Evolutionary conservation across 192 early-diverging fungal genomes (phyloP), one percentile per base, ranked within the genome.

Genomic region (Oehlia diaphana): DNA sequence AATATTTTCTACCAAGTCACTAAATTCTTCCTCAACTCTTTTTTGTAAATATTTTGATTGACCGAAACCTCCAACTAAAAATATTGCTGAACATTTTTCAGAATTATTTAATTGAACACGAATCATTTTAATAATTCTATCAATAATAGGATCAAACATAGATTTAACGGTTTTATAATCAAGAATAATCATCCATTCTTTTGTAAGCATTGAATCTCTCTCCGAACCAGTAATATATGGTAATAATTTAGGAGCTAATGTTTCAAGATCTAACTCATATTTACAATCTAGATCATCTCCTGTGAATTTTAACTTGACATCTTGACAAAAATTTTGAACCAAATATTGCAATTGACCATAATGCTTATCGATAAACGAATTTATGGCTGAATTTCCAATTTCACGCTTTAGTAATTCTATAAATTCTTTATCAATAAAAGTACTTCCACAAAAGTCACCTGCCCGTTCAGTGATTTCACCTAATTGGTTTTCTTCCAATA

Each of bases 51-150:
- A 89, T 12, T 85, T 85, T 10, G 87, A 88, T 1, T 84, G 82
- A n/a, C 89, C 84, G 78, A 90, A 90, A 2, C 87, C 87, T 79
- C 89, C 89, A 21, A 88, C 87, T 42, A 90, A 63, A 47, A 88
- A 86, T 39, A 90, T 84, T n/a, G 89, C 87, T 31, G 86, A 83
- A 23, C 87, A 78, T 12, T 78, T 74, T 35, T 80, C 76, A 21
- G 85, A 82, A 69, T 87, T 83, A 35, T 84, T 74, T 10, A 90
- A 49, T 50, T 88, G 87, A 28, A 86, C 84, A 70, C 87, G 86
- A 63, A 88, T 87, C 76, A 90, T 69, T 26, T 80, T 78, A 9
- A 90, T 37, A 3, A 90, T 86, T 83, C 88, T 85, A 33, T 86
- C 78, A 42, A 90, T 78, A 19, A 90, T 86, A 23, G 89, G 87